Evolutionary conservation across 2,329 filamentous ascomycete genomes (phyloP), one percentile per base, ranked within the genome.

Genomic region (Colletotrichum magnum): DNA sequence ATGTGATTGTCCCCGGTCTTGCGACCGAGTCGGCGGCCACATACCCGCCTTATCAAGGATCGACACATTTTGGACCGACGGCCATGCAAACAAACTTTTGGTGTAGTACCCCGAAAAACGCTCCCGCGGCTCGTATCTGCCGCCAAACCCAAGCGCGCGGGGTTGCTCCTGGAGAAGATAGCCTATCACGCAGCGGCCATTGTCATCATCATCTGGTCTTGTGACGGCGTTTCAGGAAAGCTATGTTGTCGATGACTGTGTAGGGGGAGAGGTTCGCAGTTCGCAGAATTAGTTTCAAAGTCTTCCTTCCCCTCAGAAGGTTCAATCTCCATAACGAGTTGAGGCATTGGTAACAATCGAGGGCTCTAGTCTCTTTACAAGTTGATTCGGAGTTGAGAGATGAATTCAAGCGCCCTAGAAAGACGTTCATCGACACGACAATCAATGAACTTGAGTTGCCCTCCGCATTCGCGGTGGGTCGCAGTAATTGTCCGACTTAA

Each of bases 181-280:
- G 56, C 66, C 56, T 60, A 69, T 69, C 62, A 60, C 6, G 36
- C 32, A 12, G 50, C 12, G 10, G 62, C 26, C 56, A 28, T 69
- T 66, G 62, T 56, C 51, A 60, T 57, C 61, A 9, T 65, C 36
- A 24, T 36, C 26, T 28, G 61, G 61, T 45, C 66, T 41, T 56
- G 62, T 66, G 56, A 57, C 51, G 36, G 51, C 28, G 16, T 36
- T 47, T 53, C 50, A 43, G 18, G 56, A 56, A 50, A 56, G 36
- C n/a, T 18, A 18, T 18, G 18, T 5, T 18, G 21, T 50, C 12
- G 54, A 56, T 28, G 24, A 26, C 21, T 6, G 21, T 24, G 21
- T 24, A 45, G 47, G 43, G 28, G 36, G 36, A 16, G 45, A 36
- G 32, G 32, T 9, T 58, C 50, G 36, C 45, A 48, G 18, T 21